Evolutionary conservation across 768 basidiomycete genomes (phyloP).

Genomic region (Psilocybe cubensis): DNA sequence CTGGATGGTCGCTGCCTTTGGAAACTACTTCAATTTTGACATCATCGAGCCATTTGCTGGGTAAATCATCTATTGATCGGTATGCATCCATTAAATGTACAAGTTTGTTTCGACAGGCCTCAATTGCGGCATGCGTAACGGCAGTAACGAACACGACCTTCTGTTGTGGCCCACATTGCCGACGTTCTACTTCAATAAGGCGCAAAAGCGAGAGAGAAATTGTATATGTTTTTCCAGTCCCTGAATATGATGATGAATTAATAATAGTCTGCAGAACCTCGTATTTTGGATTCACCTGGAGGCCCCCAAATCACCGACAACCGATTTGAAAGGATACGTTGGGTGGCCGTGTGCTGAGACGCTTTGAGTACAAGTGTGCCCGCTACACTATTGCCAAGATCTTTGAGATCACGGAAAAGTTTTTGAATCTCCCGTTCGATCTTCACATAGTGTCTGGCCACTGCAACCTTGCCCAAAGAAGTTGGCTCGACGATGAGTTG

Average conservation of each 20-base stretch:
- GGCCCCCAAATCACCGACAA: constrained; percentile 56
- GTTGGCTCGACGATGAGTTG: constrained; percentile 47
- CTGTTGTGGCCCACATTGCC: constrained; percentile 28
- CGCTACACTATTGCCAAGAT: constrained; percentile 37
- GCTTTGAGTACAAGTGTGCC: constrained; percentile 44
- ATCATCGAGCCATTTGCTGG: constrained; percentile 45
- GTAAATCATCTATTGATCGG: constrained; percentile 36
- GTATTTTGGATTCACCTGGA: constrained; percentile 35
- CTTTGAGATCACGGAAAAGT: constrained; percentile 40
- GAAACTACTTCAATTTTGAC: constrained; percentile 45
- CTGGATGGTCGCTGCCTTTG: constrained; percentile 42
- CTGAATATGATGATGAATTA: constrained; percentile 26
- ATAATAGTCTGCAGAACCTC: not conserved
- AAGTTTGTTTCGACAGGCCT: constrained; percentile 50
- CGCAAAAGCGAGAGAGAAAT: constrained; percentile 50
- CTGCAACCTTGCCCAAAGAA: constrained; percentile 36
- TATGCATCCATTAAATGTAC: constrained; percentile 38
- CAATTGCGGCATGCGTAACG: constrained; percentile 56
- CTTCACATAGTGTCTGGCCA: constrained; percentile 33
- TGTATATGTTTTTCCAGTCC: constrained; percentile 58
- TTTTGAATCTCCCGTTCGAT: constrained; percentile 41
- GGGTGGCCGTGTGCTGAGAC: constrained; percentile 49
- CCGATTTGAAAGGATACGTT: constrained; percentile 45
- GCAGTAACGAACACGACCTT: constrained; percentile 53
- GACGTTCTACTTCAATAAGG: constrained; percentile 44